Evolutionary conservation across 1,139 yeast species (phyloP), one percentile per base, ranked within the genome.

Genomic region (Pichia sp.): DNA sequence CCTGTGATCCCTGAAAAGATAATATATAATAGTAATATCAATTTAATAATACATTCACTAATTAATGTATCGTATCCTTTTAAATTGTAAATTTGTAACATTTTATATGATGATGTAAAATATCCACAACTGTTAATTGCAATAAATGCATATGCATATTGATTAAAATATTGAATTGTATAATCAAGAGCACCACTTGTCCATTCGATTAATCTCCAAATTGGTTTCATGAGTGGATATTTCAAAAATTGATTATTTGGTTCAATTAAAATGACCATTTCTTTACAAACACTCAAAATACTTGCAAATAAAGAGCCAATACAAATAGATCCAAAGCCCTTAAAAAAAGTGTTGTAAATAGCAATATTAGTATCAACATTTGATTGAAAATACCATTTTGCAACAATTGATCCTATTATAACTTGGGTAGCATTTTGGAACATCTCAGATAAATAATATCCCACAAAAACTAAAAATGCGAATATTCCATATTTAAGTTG

Each of bases 351-450:
- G 57, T 95, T 75, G 60, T 78, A 79, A 57, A 89, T 78, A 2
- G 96, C 83, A 3, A 90, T 88, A 48, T 79, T 66, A 0, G 94
- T 92, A 5, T 94, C 92, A 68, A 77, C 78, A 58, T 68, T 76
- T 33, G 96, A 95, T 68, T 81, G 75, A 7, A 94, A 89, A 66
- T 86, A 89, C 96, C 96, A 89, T n/a, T 92, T 79, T 7, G 96
- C 96, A 62, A 77, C 89, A 31, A 88, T 79, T 34, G 96, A 95
- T 26, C 94, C 75, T 47, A 87, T 81, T 0, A 90, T 79, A 35
- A 85, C 83, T 62, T 90, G 95, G 43, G 87, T 80, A n/a, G 86
- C 76, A 59, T 86, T 88, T 67, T 82, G 81, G 55, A 86, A 75
- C 33, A 88, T 94, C 64, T 88, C 96, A 5, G 94, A 74, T 52